Evolutionary conservation across 805 yeast species (phyloP).

Genomic region (Yarrowia bubula): DNA sequence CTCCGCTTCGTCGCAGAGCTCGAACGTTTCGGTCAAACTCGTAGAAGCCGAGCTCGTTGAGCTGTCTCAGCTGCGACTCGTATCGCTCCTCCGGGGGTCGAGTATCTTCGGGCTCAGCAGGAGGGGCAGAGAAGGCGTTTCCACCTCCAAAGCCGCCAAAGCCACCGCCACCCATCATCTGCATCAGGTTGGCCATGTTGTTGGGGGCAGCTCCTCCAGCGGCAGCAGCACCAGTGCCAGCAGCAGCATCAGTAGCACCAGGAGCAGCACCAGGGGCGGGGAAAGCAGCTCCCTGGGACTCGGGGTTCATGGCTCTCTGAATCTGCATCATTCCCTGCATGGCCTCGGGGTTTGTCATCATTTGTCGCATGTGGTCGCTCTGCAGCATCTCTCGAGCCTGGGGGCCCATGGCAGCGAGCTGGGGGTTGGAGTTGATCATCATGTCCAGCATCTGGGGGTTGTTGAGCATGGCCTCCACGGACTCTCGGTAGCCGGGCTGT

Average conservation of each 20-base stretch:
- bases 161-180: conserved; percentile 28
- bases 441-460: conserved; percentile 87
- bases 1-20: conserved; percentile 93
- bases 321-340: conserved; percentile 78
- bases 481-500: conserved; percentile 76
- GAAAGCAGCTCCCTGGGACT: conserved; percentile 44
- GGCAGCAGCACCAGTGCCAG: conserved; percentile 30
- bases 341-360: conserved; percentile 80
- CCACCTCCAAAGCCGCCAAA: conserved; percentile 45
- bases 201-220: conserved; percentile 21
- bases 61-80: conserved; percentile 67
- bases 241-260: conserved; percentile 29
- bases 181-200: conserved; percentile 24
- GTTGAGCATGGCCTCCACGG: conserved; percentile 74
- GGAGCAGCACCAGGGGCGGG: conserved; percentile 40
- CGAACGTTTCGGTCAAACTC: conserved; percentile 90
- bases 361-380: conserved; percentile 75
- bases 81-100: conserved; percentile 81
- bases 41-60: conserved; percentile 81
- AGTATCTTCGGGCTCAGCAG: conserved; percentile 51
- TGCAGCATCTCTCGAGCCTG: conserved; percentile 83
- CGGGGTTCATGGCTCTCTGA: conserved; percentile 48
- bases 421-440: conserved; percentile 80
- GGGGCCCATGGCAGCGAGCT: conserved; percentile 78
- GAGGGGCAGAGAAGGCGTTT: conserved; percentile 39